These are phyloP conservation scores for Cadophora malorum DNA, from an alignment of 2,329 filamentous ascomycete genomes.

Conservation along the genomic window DNA sequence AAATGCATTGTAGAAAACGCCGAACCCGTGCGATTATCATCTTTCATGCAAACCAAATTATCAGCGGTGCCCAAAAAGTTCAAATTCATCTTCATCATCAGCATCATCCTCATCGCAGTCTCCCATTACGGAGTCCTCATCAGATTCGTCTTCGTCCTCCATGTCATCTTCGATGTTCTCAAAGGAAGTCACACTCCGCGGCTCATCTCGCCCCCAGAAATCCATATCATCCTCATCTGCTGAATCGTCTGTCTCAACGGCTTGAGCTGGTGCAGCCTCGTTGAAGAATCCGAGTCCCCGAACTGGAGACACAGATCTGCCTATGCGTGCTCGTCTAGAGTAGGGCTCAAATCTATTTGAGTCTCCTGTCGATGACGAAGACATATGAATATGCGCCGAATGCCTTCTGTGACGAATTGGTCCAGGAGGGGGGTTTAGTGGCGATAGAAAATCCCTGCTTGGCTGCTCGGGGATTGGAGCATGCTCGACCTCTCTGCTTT, in stretches of 20 bases:
- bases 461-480: conserved; percentile 29
- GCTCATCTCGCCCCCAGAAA: conserved; percentile 56
- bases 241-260: conserved; percentile 55
- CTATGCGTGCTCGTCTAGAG: conserved; percentile 38
- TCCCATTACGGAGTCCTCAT: conserved; percentile 49
- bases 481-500: conserved; percentile 35
- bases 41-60: conserved; percentile 18
- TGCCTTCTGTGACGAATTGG: conserved; percentile 40
- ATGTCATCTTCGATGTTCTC: conserved; percentile 40
- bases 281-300: conserved; percentile 43
- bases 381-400: conserved; percentile 40
- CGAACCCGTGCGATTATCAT: not conserved
- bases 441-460: conserved; percentile 30
- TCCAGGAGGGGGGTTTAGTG: conserved; percentile 24
- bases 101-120: conserved; percentile 50
- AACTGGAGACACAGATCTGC: conserved; percentile 45
- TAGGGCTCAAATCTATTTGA: conserved; percentile 39
- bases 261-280: conserved; percentile 41
- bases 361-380: conserved; percentile 21
- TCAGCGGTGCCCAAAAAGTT: conserved; percentile 59
- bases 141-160: conserved; percentile 44
- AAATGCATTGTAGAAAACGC: conserved; percentile 5
- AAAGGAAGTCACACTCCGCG: conserved; percentile 39
- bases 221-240: conserved; percentile 57
- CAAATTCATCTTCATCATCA: conserved; percentile 55